These are phyloP conservation scores for Galeopsis tetrahit DNA, from an alignment of 257 asterid genomes.

Conservation along the genomic window DNA sequence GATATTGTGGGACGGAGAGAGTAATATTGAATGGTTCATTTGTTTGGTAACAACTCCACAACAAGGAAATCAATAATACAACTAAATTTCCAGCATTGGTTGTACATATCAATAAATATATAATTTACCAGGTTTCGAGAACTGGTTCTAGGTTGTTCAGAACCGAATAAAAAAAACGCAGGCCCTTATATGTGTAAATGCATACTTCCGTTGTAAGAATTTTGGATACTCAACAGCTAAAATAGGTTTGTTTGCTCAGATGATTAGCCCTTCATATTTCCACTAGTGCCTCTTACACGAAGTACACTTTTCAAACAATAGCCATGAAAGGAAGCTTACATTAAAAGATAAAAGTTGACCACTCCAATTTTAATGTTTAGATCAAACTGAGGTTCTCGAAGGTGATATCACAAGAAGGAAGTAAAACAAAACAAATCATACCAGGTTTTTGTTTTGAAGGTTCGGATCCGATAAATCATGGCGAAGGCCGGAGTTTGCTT, in stretches of 20 bases:
- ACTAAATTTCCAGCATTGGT: conserved; percentile 8
- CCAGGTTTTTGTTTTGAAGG: conserved; percentile 49
- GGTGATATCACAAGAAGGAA: conserved; percentile 13
- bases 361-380: background rate
- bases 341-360: conserved; percentile 8
- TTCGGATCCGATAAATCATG: conserved; percentile 58
- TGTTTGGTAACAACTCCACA: background rate
- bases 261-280: background rate
- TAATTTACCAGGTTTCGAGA: conserved; percentile 22
- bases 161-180: conserved; percentile 18
- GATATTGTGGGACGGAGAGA: no score
- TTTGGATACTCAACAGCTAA: background rate
- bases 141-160: conserved; percentile 10
- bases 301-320: conserved; percentile 13
- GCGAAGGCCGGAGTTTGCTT: conserved; percentile 69
- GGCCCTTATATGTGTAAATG: background rate
- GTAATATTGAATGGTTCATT: background rate
- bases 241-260: background rate
- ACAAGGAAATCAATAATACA: background rate
- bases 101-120: background rate
- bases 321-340: conserved; percentile 7
- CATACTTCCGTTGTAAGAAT: background rate
- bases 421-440: conserved; percentile 36
- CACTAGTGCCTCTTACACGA: conserved; percentile 21
- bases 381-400: conserved; percentile 14